Evolutionary conservation across 805 yeast species (phyloP), one percentile per base, ranked within the genome.

Genomic region (Pichia californica): DNA sequence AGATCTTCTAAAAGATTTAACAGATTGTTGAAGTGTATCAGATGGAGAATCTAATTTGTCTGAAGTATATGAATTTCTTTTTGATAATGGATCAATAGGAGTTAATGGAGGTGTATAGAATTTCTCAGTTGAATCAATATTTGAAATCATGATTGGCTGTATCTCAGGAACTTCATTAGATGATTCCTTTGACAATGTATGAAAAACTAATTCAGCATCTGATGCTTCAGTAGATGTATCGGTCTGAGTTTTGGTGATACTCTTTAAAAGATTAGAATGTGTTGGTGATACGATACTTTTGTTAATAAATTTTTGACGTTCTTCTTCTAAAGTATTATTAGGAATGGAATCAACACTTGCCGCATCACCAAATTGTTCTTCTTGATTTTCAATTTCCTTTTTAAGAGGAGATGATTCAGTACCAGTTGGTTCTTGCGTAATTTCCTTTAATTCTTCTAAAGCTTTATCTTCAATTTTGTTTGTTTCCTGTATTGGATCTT

Each of bases 61-160:
- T 21, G n/a, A 15, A 4, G 19, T 6, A 20, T 27, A 11, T 16
- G 31, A 27, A 14, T 27, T 27, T 27, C 30, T 21, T 13, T 20
- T 21, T 20, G 36, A 33, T 7, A 7, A 3, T 19, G 40, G 33
- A 18, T 29, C n/a, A 14, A 26, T 21, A 7, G 46, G 46, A 2
- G 46, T 43, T 11, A 28, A 18, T 15, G 42, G 42, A 5, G 46
- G 46, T 11, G 46, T 43, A 10, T 23, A 43, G 28, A 43, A 43
- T 19, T 21, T 31, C 2, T 41, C 44, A 29, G 4, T 18, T 23
- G 25, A 23, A 15, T 30, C 25, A 13, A 9, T 26, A 19, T 20
- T 15, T 15, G 29, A 5, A 4, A 18, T 15, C 16, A 6, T 15
- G 19, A 34, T 27, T 5, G 34, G 15, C 20, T 15, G 21, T 18